phyloP scores from a whole-genome alignment of 176 grass and related monocot species.

The Raddia distichophylla region DNA sequence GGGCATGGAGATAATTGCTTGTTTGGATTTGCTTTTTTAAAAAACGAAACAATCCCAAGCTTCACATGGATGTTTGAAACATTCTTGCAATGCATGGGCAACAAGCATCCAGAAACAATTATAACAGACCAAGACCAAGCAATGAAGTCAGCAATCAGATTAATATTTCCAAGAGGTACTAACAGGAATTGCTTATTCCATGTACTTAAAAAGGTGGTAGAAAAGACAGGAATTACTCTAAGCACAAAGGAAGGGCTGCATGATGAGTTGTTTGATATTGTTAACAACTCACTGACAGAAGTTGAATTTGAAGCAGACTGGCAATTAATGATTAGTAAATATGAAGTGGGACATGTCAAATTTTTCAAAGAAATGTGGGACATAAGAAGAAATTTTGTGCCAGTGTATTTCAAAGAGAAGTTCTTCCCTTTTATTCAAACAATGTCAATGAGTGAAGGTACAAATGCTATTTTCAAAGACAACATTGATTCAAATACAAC shows the following conservation, averaged over 20 bases:
- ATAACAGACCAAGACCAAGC: background rate
- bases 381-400: background rate
- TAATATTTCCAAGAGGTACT: background rate
- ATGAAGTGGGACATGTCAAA: background rate
- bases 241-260: background rate
- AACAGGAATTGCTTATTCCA: background rate
- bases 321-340: background rate
- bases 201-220: background rate
- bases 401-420: background rate
- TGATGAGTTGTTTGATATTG: background rate
- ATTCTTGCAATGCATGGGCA: background rate
- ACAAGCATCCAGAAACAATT: background rate
- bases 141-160: background rate
- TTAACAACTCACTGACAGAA: background rate
- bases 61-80: background rate
- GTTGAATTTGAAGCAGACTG: background rate
- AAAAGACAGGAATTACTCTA: background rate
- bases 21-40: background rate
- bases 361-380: background rate
- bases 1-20: background rate
- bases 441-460: background rate
- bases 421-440: background rate
- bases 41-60: background rate
- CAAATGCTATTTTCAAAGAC: background rate
- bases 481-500: no score